These are phyloP conservation scores for Anthracocystis setariae DNA, from an alignment of 1,284 basidiomycete species.

Conservation along the genomic window DNA sequence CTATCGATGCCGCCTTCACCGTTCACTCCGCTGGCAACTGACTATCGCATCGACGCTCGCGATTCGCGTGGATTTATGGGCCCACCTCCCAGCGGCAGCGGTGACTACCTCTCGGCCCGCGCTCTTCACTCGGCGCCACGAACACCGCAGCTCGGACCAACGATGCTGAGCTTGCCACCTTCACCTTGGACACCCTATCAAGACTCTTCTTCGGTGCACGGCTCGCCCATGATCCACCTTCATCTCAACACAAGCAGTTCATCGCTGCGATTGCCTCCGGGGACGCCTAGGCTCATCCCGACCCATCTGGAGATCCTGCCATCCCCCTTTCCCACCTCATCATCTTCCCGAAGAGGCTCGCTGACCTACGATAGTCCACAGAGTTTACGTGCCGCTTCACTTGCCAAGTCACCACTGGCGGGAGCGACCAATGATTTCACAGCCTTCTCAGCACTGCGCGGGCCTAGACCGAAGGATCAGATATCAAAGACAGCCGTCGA, in stretches of 20 bases:
- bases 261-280: conserved; percentile 37
- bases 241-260: conserved; percentile 45
- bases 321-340: conserved; percentile 52
- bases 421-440: conserved; percentile 22
- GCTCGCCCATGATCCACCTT: conserved; percentile 37
- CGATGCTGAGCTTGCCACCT: conserved; percentile 54
- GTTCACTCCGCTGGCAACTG: conserved; percentile 42
- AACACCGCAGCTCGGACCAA: conserved; percentile 51
- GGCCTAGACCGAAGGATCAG: neutral
- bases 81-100: conserved; percentile 2
- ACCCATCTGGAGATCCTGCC: conserved; percentile 53
- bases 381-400: conserved; percentile 15
- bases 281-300: conserved; percentile 54
- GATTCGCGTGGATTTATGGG: conserved; percentile 19
- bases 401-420: conserved; percentile 20
- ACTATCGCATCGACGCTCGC: conserved; percentile 6
- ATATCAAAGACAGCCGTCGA: neutral
- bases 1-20: conserved; percentile 45
- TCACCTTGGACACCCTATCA: conserved; percentile 57
- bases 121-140: conserved; percentile 31
- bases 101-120: conserved; percentile 42
- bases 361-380: conserved; percentile 37
- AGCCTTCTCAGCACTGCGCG: conserved; percentile 19
- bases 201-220: conserved; percentile 8
- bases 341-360: conserved; percentile 36